These are phyloP conservation scores for Ochetophila trinervis DNA, from an alignment of 306 rosid species.

Conservation along the genomic window DNA sequence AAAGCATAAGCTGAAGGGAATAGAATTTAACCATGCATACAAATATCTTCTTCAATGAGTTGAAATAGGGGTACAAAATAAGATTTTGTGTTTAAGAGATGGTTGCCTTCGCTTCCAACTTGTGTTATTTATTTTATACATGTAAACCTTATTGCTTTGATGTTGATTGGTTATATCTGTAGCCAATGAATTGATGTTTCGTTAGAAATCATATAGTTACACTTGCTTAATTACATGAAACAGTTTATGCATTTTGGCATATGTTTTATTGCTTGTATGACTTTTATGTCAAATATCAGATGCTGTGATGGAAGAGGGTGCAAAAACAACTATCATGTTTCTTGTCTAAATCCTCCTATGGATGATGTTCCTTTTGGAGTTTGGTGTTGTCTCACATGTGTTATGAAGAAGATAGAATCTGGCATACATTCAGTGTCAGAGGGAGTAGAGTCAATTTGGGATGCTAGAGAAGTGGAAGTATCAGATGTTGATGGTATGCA, in stretches of 20 bases:
- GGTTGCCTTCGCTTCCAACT: no score
- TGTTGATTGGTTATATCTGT: background rate
- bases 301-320: slow-evolving; percentile 69
- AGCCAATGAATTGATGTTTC: background rate
- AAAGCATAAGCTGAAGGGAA: no score
- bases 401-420: slow-evolving; percentile 50
- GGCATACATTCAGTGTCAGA: slow-evolving; percentile 62
- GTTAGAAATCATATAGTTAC: background rate
- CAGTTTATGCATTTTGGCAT: background rate
- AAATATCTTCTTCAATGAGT: no score
- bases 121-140: background rate
- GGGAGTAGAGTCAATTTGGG: slow-evolving; percentile 57
- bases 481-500: slow-evolving; percentile 46
- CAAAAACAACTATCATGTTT: slow-evolving; percentile 51
- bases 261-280: slow-evolving; percentile 18
- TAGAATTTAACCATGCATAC: no score
- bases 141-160: background rate
- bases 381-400: slow-evolving; percentile 63
- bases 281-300: slow-evolving; percentile 34
- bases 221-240: background rate
- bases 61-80: no score
- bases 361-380: slow-evolving; percentile 49
- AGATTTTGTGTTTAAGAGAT: no score
- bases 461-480: slow-evolving; percentile 39
- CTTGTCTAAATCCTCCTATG: slow-evolving; percentile 71